Percentiles rank a stretch among this genome's conserved stretches.
phyloP scores from a whole-genome alignment of 768 basidiomycete genomes.

The Leucosporidium creatinivorum region DNA sequence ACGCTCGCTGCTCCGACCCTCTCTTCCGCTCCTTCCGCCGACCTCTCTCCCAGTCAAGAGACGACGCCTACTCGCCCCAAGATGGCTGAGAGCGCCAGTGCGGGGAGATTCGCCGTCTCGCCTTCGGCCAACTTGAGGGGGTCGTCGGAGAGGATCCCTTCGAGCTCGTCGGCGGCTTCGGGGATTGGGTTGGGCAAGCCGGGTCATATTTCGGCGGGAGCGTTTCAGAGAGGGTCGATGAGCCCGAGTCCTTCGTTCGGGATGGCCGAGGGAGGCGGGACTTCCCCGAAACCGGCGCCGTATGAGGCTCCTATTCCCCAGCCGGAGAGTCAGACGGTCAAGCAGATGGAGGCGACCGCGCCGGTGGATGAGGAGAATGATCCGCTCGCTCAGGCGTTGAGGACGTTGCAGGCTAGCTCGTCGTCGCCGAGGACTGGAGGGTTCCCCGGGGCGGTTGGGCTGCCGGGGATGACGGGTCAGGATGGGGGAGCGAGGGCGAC shows the following conservation, averaged over 20 bases:
- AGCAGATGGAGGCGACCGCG: conserved; percentile 26
- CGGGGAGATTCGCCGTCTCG: conserved; percentile 14
- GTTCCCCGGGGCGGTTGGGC: conserved; percentile 4
- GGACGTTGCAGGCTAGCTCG: conserved; percentile 53
- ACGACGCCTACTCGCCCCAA: neutral
- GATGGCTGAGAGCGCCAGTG: neutral
- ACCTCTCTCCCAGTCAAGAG: neutral
- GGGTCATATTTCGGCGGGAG: conserved; percentile 21
- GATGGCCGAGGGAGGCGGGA: neutral
- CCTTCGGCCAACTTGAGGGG: conserved; percentile 9
- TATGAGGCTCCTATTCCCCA: neutral
- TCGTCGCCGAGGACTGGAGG: conserved; percentile 55
- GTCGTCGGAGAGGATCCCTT: neutral
- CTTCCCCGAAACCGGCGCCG: neutral
- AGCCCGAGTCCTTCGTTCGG: neutral
- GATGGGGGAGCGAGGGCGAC: neutral
- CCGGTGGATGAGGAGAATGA: conserved; percentile 33
- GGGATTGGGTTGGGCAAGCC: neutral
- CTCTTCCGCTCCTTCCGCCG: neutral
- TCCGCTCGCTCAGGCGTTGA: conserved; percentile 28
- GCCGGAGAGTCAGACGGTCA: neutral
- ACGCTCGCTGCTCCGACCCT: neutral
- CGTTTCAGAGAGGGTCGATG: conserved; percentile 20
- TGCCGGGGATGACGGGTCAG: conserved; percentile 11
- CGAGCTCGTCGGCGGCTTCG: neutral